phyloP scores from a whole-genome alignment of 768 basidiomycete species.

The Boletus rufocinnamomeus region DNA sequence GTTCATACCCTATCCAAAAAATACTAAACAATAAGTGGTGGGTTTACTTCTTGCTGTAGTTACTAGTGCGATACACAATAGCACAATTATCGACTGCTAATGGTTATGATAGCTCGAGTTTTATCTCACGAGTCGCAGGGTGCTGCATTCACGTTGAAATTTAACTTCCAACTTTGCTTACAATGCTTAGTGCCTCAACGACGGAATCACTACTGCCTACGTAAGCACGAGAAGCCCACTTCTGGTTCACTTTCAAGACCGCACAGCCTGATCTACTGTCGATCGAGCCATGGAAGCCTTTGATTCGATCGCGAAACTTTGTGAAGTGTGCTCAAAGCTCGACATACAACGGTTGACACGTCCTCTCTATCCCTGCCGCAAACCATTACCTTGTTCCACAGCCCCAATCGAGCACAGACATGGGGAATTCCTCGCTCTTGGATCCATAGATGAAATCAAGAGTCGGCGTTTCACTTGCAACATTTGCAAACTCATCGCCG shows the following conservation, averaged over 20 bases:
- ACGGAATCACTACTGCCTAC: neutral
- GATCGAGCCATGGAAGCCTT: neutral
- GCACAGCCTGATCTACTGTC: neutral
- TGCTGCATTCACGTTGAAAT: neutral
- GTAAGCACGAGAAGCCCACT: neutral
- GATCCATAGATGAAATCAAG: constrained; percentile 19
- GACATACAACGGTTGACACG: neutral
- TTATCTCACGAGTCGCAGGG: neutral
- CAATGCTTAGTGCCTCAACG: no score
- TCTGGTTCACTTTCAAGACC: neutral
- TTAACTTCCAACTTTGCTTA: no score
- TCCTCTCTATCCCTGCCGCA: constrained; percentile 8
- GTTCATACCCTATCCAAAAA: no score
- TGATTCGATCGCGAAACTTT: constrained; percentile 2
- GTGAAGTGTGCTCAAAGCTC: constrained; percentile 9
- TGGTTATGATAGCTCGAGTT: neutral
- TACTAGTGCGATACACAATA: neutral
- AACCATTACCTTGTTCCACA: constrained; percentile 1
- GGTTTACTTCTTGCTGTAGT: neutral
- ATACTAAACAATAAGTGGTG: neutral
- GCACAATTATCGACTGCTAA: neutral
- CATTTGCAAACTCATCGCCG: constrained; percentile 17
- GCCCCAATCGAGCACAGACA: neutral
- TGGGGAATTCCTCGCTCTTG: neutral
- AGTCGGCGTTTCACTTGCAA: constrained; percentile 10